Evolutionary conservation across 768 basidiomycete genomes (phyloP).

Genomic region (Lenzites betulinus): DNA sequence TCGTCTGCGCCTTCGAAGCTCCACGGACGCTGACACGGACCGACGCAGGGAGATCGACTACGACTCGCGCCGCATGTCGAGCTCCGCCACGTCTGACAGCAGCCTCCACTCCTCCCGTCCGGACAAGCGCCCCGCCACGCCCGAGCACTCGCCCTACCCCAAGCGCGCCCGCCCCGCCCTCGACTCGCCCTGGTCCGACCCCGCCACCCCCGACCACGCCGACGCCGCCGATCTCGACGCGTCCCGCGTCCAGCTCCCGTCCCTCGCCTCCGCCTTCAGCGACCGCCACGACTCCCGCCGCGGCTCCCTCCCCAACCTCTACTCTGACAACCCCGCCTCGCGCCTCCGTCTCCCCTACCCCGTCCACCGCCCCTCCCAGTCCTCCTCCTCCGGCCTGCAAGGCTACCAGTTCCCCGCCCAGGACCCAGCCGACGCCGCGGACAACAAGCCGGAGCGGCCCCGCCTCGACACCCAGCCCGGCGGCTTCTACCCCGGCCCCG

Average conservation of each 20-base stretch:
- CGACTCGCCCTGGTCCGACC: slow-evolving; percentile 28
- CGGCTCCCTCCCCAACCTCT: slow-evolving; percentile 62
- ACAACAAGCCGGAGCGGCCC: slow-evolving; percentile 44
- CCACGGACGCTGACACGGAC: slow-evolving; percentile 1
- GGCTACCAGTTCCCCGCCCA: slow-evolving; percentile 59
- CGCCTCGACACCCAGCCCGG: slow-evolving; percentile 50
- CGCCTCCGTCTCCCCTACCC: slow-evolving; percentile 63
- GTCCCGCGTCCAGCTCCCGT: slow-evolving; percentile 68
- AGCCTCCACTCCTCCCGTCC: slow-evolving; percentile 58
- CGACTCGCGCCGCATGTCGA: slow-evolving; percentile 73
- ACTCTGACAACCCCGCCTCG: slow-evolving; percentile 45
- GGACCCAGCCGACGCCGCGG: slow-evolving; percentile 39
- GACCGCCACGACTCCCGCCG: slow-evolving; percentile 61
- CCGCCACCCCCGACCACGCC: slow-evolving; percentile 28
- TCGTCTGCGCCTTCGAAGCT: slow-evolving; percentile 1
- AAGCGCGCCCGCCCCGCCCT: slow-evolving; percentile 47
- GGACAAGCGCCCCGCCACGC: slow-evolving; percentile 62
- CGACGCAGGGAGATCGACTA: slow-evolving; percentile 54
- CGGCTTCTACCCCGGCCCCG: slow-evolving; percentile 44
- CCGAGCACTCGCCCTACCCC: slow-evolving; percentile 50
- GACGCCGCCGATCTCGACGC: slow-evolving; percentile 42
- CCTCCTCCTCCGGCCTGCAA: slow-evolving; percentile 38
- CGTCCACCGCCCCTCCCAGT: slow-evolving; percentile 40
- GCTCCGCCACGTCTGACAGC: slow-evolving; percentile 71
- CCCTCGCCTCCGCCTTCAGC: slow-evolving; percentile 71